Base-by-base conservation (phyloP, 2,329 filamentous ascomycete genomes). In the Penicillium sp. region DNA sequence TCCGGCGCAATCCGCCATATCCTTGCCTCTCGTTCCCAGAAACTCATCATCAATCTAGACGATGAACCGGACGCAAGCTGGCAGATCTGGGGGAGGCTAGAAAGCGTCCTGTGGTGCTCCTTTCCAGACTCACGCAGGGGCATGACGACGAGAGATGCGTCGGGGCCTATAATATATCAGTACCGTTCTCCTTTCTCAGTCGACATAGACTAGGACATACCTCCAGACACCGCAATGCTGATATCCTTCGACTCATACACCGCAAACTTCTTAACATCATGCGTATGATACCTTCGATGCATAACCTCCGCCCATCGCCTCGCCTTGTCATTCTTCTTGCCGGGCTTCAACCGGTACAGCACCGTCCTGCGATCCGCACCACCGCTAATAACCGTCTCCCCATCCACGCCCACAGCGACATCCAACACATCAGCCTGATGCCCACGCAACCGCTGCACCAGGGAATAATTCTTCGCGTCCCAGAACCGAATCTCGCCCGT, bases 261-360 rank as follows among this genome's bases (percentile, higher is more conserved):
- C 33, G 91, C 89, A 84, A 97, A 90, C 1, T 91, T 84, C 77
- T 97, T 97, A 66, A 97, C 91, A 75, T 99, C 94, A 71, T 97
- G 92, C 47, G 88, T 85, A 69, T 99, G 94, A 68, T 93, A 92
- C 67, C 91, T 83, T 63, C 90, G 83, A 68, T 96, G 91, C 72
- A 85, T 89, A n/a, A 90, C 81, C 71, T 94, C 93, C 58, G 83
- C 83, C 94, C 94, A 99, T 68, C 87, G 83, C 62, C 71, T 73
- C 53, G 81, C 78, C 58, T 81, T 81, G 21, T 83, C 78, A 47
- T 81, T 81, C 57, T 76, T 77, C 57, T 71, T 70, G 54, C 66
- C 73, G 48, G 66, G 71, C 62, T 72, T 75, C 63, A 86, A 84
- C 70, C 86, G 89, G 76, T 95, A 96, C 47, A 93, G 79, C 5